Percentiles rank a stretch among this genome's conserved stretches.
These are phyloP conservation scores for Colletotrichum horii DNA, from an alignment of 2,329 filamentous ascomycete genomes.

Conservation along the genomic window DNA sequence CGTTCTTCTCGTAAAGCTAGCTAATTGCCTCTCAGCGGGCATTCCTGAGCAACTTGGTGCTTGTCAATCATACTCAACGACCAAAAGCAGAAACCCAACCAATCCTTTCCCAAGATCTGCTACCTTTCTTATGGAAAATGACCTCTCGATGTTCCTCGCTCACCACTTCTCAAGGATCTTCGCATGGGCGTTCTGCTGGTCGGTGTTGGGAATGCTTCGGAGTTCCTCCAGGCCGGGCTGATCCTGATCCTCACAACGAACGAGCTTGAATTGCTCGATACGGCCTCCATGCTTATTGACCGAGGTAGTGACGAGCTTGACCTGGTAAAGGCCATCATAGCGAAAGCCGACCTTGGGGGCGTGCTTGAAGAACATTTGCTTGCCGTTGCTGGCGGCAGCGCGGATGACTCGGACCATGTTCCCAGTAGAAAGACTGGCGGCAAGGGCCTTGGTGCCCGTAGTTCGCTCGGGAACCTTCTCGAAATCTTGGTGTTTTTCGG, in stretches of 20 bases:
- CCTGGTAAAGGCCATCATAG: conserved; percentile 40
- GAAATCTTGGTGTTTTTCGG: conserved; percentile 20
- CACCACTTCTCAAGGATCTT: conserved; percentile 24
- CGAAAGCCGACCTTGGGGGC: conserved; percentile 33
- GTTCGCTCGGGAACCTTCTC: neutral
- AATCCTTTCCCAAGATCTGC: neutral
- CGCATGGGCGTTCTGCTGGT: conserved; percentile 20
- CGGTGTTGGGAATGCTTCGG: neutral
- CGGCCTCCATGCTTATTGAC: conserved; percentile 24
- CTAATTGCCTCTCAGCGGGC: neutral
- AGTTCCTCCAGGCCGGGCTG: conserved; percentile 7
- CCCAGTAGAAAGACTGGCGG: neutral
- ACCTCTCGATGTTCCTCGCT: neutral
- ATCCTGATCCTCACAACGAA: neutral
- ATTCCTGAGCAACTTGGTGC: neutral
- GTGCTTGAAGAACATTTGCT: neutral
- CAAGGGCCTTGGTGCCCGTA: conserved; percentile 17
- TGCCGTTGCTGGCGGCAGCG: conserved; percentile 1
- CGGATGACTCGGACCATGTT: conserved; percentile 35
- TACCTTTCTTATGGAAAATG: neutral
- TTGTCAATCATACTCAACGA: neutral
- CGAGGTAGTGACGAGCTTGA: conserved; percentile 5
- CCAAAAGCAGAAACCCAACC: neutral
- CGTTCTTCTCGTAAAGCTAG: neutral
- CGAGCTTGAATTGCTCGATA: conserved; percentile 18